These are phyloP conservation scores for Fusarium denticulatum DNA, from an alignment of 2,329 filamentous ascomycete genomes.

Conservation along the genomic window DNA sequence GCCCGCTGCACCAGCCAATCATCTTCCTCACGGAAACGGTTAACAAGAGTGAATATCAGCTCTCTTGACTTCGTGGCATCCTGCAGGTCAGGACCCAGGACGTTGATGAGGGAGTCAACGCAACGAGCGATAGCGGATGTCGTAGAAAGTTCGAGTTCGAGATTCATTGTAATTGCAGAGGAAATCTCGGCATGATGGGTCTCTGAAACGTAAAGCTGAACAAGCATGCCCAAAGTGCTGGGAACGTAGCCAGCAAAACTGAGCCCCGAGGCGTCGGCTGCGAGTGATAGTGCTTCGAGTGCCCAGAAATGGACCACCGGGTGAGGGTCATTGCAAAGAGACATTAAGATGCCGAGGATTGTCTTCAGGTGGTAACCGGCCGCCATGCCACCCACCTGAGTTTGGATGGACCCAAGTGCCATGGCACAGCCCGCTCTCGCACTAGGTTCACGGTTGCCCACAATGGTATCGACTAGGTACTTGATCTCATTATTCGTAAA, in stretches of 20 bases:
- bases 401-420: slow-evolving; percentile 91
- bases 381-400: slow-evolving; percentile 96
- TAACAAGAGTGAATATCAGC: slow-evolving; percentile 86
- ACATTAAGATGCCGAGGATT: slow-evolving; percentile 98
- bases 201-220: slow-evolving; percentile 90
- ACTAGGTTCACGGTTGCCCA: slow-evolving; percentile 91
- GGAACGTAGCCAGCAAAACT: slow-evolving; percentile 92
- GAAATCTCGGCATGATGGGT: slow-evolving; percentile 87
- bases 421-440: slow-evolving; percentile 94
- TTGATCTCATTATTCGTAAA: slow-evolving; percentile 94
- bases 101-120: slow-evolving; percentile 95
- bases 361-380: slow-evolving; percentile 96
- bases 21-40: slow-evolving; percentile 81
- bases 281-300: slow-evolving; percentile 84
- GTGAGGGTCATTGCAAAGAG: slow-evolving; percentile 93
- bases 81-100: slow-evolving; percentile 93
- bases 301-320: slow-evolving; percentile 97
- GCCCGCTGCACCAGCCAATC: slow-evolving; percentile 77
- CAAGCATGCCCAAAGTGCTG: slow-evolving; percentile 90
- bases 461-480: slow-evolving; percentile 91
- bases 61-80: slow-evolving; percentile 92
- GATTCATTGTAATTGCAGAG: slow-evolving; percentile 85
- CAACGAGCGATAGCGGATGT: slow-evolving; percentile 85
- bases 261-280: slow-evolving; percentile 90
- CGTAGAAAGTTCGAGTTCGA: slow-evolving; percentile 86